phyloP scores from a whole-genome alignment of 2,329 filamentous ascomycete genomes.

The Penicillium rolfsii region DNA sequence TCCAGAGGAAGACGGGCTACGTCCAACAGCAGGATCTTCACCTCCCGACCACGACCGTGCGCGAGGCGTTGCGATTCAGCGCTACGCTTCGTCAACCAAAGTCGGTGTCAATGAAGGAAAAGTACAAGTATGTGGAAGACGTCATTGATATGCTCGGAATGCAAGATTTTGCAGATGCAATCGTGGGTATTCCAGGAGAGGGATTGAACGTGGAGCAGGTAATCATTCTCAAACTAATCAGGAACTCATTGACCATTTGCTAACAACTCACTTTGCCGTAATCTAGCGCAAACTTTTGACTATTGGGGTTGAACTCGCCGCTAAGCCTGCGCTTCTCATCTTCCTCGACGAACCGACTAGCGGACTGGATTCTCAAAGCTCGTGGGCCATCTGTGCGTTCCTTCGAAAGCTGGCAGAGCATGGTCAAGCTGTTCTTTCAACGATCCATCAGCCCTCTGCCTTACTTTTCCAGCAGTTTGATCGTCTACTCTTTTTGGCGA shows the following conservation, averaged over 20 bases:
- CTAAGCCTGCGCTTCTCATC: constrained; percentile 81
- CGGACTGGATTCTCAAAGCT: constrained; percentile 85
- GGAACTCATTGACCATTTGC: too few relatives aligned
- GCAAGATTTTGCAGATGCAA: constrained; percentile 82
- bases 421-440: constrained; percentile 86
- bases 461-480: constrained; percentile 86
- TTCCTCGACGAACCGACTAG: constrained; percentile 94
- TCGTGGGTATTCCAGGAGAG: constrained; percentile 84
- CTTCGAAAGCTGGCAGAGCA: constrained; percentile 84
- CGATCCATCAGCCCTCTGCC: constrained; percentile 92
- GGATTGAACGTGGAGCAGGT: constrained; percentile 65
- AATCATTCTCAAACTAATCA: background rate
- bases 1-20: constrained; percentile 68
- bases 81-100: constrained; percentile 81
- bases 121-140: constrained; percentile 81
- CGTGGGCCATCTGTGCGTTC: constrained; percentile 85
- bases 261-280: background rate
- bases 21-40: constrained; percentile 77
- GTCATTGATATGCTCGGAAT: constrained; percentile 82
- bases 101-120: constrained; percentile 69
- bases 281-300: constrained; percentile 63
- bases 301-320: constrained; percentile 88
- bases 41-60: constrained; percentile 78
- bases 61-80: constrained; percentile 83
- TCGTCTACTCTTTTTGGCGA: constrained; percentile 63